Conservation (phyloP, 176 grass and related monocot species). For the Puccinellia tenuiflora region DNA sequence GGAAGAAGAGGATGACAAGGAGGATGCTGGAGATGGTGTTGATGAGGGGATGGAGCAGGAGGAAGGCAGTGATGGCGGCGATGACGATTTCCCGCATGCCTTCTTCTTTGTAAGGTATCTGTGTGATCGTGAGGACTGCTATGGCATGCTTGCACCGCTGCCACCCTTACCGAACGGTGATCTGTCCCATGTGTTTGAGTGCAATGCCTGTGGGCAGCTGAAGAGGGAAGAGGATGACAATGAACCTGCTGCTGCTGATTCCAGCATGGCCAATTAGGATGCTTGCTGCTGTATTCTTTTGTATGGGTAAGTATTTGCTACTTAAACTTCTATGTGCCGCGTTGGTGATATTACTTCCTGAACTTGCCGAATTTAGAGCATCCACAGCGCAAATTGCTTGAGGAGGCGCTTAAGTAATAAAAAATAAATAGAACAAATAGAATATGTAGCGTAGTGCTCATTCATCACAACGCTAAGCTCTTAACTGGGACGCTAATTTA, state of each 20-base stretch:
- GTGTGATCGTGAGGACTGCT: slow-evolving; percentile 62
- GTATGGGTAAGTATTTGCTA: not conserved
- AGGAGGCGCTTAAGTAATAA: too few relatives aligned
- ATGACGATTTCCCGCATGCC: slow-evolving; percentile 50
- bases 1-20: slow-evolving; percentile 46
- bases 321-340: not conserved
- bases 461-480: too few relatives aligned
- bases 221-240: slow-evolving; percentile 33
- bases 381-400: too few relatives aligned
- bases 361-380: not conserved
- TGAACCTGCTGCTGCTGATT: slow-evolving; percentile 21
- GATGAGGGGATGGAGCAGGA: slow-evolving; percentile 41
- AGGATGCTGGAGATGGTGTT: slow-evolving; percentile 23
- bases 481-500: too few relatives aligned
- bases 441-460: too few relatives aligned
- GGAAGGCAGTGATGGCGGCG: not conserved
- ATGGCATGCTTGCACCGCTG: slow-evolving; percentile 62
- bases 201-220: slow-evolving; percentile 63
- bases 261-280: slow-evolving; percentile 34
- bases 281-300: not conserved
- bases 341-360: not conserved
- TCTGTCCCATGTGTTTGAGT: slow-evolving; percentile 58
- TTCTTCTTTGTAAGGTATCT: slow-evolving; percentile 76
- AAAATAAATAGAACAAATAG: too few relatives aligned
- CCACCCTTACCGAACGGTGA: slow-evolving; percentile 45